These are phyloP conservation scores for Sporothrix dimorphospora DNA, from an alignment of 2,329 filamentous ascomycete genomes.

Conservation along the genomic window DNA sequence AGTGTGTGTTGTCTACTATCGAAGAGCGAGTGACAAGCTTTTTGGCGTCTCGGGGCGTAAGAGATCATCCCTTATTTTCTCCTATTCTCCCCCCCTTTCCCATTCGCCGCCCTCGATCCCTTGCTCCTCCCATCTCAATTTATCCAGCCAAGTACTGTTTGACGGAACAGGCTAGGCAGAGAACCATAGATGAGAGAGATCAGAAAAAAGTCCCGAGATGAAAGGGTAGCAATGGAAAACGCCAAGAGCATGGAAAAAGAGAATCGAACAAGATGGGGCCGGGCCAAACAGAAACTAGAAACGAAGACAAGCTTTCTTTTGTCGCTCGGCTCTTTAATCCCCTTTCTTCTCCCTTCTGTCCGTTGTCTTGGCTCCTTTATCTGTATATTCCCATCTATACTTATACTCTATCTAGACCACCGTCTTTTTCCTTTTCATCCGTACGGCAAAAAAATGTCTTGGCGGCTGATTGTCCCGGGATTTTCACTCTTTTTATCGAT, in stretches of 20 bases:
- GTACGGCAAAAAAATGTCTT: constrained; percentile 16
- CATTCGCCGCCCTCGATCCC: background rate
- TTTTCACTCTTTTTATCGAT: background rate
- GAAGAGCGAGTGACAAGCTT: constrained; percentile 16
- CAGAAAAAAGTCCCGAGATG: background rate
- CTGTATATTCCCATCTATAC: background rate
- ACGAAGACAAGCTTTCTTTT: constrained; percentile 15
- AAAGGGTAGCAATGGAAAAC: background rate
- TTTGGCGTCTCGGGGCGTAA: background rate
- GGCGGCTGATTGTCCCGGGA: constrained; percentile 25
- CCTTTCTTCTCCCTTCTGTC: background rate
- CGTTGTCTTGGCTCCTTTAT: background rate
- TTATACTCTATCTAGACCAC: background rate
- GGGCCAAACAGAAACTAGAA: background rate
- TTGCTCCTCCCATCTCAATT: background rate
- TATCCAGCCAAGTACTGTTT: background rate
- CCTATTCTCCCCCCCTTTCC: background rate
- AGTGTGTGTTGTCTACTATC: background rate
- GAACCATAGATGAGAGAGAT: background rate
- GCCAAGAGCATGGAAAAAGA: background rate
- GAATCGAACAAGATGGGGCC: background rate
- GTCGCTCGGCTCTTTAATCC: constrained; percentile 19
- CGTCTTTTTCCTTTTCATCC: background rate
- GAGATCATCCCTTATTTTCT: constrained; percentile 6
- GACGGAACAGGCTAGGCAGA: too few relatives aligned